Base-by-base conservation (phyloP, 495 filamentous ascomycete genomes). In the Aspergillus conjunctus region DNA sequence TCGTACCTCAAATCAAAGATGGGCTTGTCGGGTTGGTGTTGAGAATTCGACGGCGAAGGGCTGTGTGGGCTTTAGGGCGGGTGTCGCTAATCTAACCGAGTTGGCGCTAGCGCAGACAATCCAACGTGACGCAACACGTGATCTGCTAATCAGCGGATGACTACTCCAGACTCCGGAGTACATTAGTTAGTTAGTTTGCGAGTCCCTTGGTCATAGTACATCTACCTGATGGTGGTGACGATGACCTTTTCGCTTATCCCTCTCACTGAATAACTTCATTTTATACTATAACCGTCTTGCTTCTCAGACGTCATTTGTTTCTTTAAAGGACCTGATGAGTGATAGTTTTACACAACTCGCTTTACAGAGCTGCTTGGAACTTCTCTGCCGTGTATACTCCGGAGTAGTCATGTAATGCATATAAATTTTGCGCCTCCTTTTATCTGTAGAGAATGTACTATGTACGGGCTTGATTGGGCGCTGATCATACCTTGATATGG, bases 51-150 rank as follows among this genome's bases (percentile, higher is more conserved):
- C 63, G 68, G 71, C 72, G 71, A 68, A 70, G 66, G 67, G 71
- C 72, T 79, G 75, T 79, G 77, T 80, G 77, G 75, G 76, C 73
- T 78, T 78, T 78, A 77, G 77, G 74, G 75, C 68, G 75, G 66
- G 67, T 26, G 68, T 77, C 76, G 76, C 76, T 79, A 78, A 77
- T 66, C 77, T 79, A 80, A 67, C 77, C 75, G 51, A 71, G 67
- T 71, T 60, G 59, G 72, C 64, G 21, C 59, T 78, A 78, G 77
- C 60, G 71, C 48, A 34, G 26, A 5, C 26, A 26, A 26, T 26
- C 26, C 26, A 26, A 26, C 26, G 26, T 26, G 26, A 26, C 5
- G 26, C 5, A 26, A 5, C 26, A 26, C 26, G 26, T 26, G 26
- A 26, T 26, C 26, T 26, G 26, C 26, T 26, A 26, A 26, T 26